Percentiles rank a stretch among this genome's conserved stretches.
These are phyloP conservation scores for Tillandsia fasciculata DNA, from an alignment of 176 grass and related monocot species.

Conservation along the genomic window DNA sequence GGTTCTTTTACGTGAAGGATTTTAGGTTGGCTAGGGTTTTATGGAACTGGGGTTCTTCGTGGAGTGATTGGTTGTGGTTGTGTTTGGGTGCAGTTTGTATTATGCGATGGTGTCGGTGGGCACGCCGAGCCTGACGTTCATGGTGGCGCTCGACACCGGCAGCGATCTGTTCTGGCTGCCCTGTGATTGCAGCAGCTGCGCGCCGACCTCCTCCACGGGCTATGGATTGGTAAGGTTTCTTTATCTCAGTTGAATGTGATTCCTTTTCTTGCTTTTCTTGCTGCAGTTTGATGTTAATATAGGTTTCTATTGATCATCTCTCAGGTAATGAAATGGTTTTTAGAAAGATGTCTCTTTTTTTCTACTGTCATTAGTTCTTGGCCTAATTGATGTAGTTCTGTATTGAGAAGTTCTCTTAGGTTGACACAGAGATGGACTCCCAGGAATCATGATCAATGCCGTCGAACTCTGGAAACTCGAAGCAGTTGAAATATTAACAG, in stretches of 20 bases:
- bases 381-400: no score
- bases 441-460: no score
- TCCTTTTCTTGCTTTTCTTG: neutral
- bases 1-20: neutral
- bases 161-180: conserved; percentile 87
- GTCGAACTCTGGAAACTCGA: no score
- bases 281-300: neutral
- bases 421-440: no score
- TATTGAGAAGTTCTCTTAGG: no score
- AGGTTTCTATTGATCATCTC: neutral
- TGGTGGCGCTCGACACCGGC: conserved; percentile 85
- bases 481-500: no score
- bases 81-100: conserved; percentile 40
- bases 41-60: neutral
- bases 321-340: neutral
- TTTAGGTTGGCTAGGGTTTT: neutral
- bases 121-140: conserved; percentile 66
- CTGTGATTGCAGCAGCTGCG: conserved; percentile 61
- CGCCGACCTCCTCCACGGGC: conserved; percentile 20
- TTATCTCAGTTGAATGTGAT: neutral
- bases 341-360: neutral
- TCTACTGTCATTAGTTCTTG: neutral
- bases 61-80: neutral
- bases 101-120: conserved; percentile 70
- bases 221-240: conserved; percentile 37